Percentiles rank a stretch among this genome's conserved stretches.
Conservation (phyloP, 1,284 basidiomycete genomes). For the Naganishia albida region DNA sequence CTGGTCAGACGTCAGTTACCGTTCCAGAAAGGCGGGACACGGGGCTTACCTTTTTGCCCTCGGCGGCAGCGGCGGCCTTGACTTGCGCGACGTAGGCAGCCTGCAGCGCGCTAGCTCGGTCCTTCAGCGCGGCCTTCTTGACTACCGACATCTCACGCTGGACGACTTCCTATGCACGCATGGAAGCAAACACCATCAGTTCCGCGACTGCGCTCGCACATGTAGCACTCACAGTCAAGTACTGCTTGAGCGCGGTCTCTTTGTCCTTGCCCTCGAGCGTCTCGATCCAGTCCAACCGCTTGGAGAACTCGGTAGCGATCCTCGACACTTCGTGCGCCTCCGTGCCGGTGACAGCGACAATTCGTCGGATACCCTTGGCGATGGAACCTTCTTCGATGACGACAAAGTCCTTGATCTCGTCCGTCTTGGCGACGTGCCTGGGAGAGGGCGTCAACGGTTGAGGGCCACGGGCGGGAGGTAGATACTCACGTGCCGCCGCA, state of each 20-base stretch:
- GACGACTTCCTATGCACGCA: slow-evolving; percentile 70
- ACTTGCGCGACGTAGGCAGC: slow-evolving; percentile 82
- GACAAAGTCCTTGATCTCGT: slow-evolving; percentile 93
- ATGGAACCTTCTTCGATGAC: slow-evolving; percentile 95
- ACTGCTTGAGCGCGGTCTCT: slow-evolving; percentile 79
- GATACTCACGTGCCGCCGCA: slow-evolving; percentile 89
- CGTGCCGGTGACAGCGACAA: slow-evolving; percentile 91
- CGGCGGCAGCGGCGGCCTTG: slow-evolving; percentile 77
- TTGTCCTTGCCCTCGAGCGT: slow-evolving; percentile 72
- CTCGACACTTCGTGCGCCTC: slow-evolving; percentile 82
- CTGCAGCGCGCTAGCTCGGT: slow-evolving; percentile 69
- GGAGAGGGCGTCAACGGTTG: slow-evolving; percentile 2
- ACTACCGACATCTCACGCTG: slow-evolving; percentile 86
- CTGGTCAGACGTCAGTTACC: slow-evolving; percentile 53
- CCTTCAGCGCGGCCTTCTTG: slow-evolving; percentile 76
- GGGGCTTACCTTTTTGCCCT: slow-evolving; percentile 73
- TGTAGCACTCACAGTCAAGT: slow-evolving; percentile 65
- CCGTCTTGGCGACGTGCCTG: slow-evolving; percentile 89
- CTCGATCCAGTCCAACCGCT: slow-evolving; percentile 68
- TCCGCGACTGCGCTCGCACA: not conserved
- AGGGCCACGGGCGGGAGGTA: not conserved
- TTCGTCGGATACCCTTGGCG: slow-evolving; percentile 93
- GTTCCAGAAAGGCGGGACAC: slow-evolving; percentile 4
- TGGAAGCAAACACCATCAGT: not conserved
- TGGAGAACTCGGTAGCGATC: slow-evolving; percentile 66